Evolutionary conservation across 352 stramenopile species (phyloP), one percentile per base, ranked within the genome.

Genomic region (Globisporangium irregulare): DNA sequence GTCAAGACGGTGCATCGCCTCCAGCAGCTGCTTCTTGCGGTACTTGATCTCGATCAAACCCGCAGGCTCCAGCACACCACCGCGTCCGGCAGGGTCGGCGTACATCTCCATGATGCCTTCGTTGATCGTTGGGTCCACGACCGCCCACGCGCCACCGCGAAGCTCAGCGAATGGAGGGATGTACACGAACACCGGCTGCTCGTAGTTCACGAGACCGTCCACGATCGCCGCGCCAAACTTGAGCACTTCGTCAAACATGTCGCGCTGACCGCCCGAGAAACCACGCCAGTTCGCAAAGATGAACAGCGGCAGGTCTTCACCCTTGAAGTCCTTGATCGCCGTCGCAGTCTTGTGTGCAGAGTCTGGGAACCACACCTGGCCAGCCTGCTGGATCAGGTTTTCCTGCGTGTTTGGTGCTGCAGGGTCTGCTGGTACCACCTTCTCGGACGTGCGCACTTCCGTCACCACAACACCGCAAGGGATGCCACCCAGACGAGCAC

Each of bases 191-290:
- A 99, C 97, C 55, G 98, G 98, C 82, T 99, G 97, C 74, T 98
- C 89, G 79, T 98, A 99, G 61, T 92, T 94, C 50, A 99, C 97
- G 62, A 99, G 97, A 6, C 92, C 96, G 74, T 99, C 98, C 53
- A 99, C 98, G 77, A 99, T 99, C 56, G 98, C 90, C n/a, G 96
- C 97, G 46, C 98, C 98, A 75, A 99, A 99, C 83, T 99, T 99
- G 71, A 99, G 93, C 68, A 99, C 97, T 80, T 99, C 97, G 76
- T 99, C 97, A 80, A 99, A 99, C 98, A 99, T 99, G 74, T 99
- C 98, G 66, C 98, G 88, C 81, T 99, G 97, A 22, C 98, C 98
- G 60, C 98, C 98, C 34, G 95, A 99, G 83, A 99, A 99, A 56
- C 98, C 98, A 74, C 98, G 91, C 98, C 98, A 99, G 87, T 99